phyloP scores from a whole-genome alignment of 306 rosid species.

The Rosa chinensis region DNA sequence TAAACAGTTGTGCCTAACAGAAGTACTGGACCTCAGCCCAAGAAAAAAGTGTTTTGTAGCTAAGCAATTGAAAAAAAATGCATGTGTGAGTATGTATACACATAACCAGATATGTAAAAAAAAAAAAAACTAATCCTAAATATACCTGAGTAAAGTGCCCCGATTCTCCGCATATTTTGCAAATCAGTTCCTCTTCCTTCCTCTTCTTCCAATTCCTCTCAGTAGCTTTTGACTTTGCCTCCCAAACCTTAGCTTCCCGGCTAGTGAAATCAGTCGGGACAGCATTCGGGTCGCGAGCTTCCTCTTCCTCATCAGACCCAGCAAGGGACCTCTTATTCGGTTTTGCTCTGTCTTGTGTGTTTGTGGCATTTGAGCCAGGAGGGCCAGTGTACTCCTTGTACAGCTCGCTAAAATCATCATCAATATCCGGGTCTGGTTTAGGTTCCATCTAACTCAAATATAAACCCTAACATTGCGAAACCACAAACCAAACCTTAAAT shows the following conservation, averaged over 20 bases:
- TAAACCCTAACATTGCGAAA: slow-evolving; percentile 34
- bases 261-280: slow-evolving; percentile 97
- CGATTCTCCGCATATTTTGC: slow-evolving; percentile 92
- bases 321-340: slow-evolving; percentile 74
- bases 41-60: too few species aligned
- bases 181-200: slow-evolving; percentile 97
- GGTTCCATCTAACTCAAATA: slow-evolving; percentile 53
- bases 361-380: slow-evolving; percentile 40
- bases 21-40: background rate
- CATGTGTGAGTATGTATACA: background rate
- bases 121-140: background rate
- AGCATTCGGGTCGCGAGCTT: slow-evolving; percentile 84
- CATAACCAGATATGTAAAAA: background rate
- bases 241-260: slow-evolving; percentile 99
- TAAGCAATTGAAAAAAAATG: background rate
- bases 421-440: slow-evolving; percentile 70
- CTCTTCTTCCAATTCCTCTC: slow-evolving; percentile 99
- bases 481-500: slow-evolving; percentile 6
- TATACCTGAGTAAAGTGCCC: slow-evolving; percentile 98
- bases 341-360: slow-evolving; percentile 52
- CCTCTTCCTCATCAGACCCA: slow-evolving; percentile 86
- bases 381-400: slow-evolving; percentile 99
- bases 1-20: background rate
- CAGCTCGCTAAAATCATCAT: slow-evolving; percentile 85
- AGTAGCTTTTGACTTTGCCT: slow-evolving; percentile 97